A percentile compares a stretch with the other conserved stretches of the same genome.
Evolutionary conservation across 306 rosid genomes (phyloP).

Genomic region (Cicer cuneatum): DNA sequence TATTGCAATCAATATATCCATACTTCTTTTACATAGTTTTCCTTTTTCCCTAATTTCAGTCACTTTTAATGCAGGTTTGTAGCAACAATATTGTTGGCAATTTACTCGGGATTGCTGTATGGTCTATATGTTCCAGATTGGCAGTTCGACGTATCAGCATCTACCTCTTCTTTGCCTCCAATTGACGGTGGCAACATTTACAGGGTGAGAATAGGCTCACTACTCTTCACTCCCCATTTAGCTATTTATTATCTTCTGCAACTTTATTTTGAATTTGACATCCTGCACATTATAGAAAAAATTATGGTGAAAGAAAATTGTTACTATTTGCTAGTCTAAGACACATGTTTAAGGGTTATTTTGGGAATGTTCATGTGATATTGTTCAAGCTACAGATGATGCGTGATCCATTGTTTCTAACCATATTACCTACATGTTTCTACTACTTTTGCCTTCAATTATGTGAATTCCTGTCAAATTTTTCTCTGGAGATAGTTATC

Average conservation of each 20-base stretch:
- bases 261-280: conserved; percentile 25
- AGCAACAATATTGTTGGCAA: conserved; percentile 59
- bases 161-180: conserved; percentile 52
- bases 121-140: conserved; percentile 93
- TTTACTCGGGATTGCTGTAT: conserved; percentile 68
- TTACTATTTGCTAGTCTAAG: conserved; percentile 10
- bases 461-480: conserved; percentile 18
- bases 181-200: conserved; percentile 52
- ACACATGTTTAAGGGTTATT: conserved; percentile 1
- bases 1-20: conserved; percentile 1
- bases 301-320: conserved; percentile 3
- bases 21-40: conserved; percentile 8
- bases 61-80: conserved; percentile 61
- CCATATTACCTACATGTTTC: not conserved
- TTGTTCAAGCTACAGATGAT: conserved; percentile 4
- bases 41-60: not conserved
- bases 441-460: conserved; percentile 1
- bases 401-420: conserved; percentile 1
- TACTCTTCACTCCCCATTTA: not conserved
- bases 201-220: conserved; percentile 56
- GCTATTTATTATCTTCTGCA: conserved; percentile 22
- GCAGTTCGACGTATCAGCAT: conserved; percentile 61
- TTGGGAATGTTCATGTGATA: not conserved
- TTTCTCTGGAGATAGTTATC: not conserved
- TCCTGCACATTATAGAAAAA: conserved; percentile 27